phyloP scores from a whole-genome alignment of 345 rosid genomes.

The Eutrema heterophyllum region DNA sequence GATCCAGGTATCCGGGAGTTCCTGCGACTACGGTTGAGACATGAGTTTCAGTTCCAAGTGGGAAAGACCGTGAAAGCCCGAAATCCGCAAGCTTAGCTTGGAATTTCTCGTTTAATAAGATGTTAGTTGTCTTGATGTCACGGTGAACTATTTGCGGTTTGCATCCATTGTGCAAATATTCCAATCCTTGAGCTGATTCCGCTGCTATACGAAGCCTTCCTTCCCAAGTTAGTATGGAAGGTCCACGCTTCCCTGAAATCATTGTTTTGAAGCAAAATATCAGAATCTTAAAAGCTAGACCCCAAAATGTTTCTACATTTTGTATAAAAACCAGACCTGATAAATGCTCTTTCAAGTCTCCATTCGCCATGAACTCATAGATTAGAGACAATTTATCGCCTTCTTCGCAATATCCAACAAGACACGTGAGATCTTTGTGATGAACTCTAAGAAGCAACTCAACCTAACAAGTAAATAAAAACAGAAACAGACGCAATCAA shows the following conservation, averaged over 20 bases:
- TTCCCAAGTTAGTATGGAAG: conserved; percentile 41
- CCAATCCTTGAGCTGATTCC: conserved; percentile 54
- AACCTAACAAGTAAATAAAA: conserved; percentile 26
- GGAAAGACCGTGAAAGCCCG: conserved; percentile 54
- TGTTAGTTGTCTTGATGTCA: conserved; percentile 57
- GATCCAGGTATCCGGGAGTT: conserved; percentile 55
- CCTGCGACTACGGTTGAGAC: conserved; percentile 42
- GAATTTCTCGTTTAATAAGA: conserved; percentile 46
- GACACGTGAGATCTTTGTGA: conserved; percentile 40
- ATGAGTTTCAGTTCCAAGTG: conserved; percentile 26
- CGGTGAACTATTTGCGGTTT: conserved; percentile 58
- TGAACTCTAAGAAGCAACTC: conserved; percentile 40
- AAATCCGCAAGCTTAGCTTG: conserved; percentile 66
- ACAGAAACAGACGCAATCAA: neutral
- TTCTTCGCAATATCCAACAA: conserved; percentile 55
- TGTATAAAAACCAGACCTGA: conserved; percentile 16
- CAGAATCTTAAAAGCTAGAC: neutral
- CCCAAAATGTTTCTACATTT: neutral
- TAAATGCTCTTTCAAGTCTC: conserved; percentile 42
- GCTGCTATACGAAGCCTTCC: conserved; percentile 43
- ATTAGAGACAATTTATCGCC: conserved; percentile 36
- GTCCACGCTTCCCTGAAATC: conserved; percentile 27
- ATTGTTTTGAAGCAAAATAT: neutral
- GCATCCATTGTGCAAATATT: conserved; percentile 47
- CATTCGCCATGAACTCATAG: conserved; percentile 57